Evolutionary conservation across 139 green algal species (phyloP).

Genomic region (Coccomyxa sp.): DNA sequence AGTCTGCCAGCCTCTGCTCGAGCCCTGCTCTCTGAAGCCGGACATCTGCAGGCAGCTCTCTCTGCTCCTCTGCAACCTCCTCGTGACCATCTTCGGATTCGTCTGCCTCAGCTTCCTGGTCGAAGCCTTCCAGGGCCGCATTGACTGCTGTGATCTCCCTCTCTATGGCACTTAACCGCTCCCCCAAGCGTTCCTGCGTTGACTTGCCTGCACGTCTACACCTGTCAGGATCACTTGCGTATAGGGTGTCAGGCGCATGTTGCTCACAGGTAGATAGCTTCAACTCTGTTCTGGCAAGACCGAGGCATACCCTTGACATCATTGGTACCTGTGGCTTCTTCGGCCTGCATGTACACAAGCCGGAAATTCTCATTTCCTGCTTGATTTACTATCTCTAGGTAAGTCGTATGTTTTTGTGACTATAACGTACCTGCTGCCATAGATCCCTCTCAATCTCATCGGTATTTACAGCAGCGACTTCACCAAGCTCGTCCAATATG

Average conservation of each 20-base stretch:
- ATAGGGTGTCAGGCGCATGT: no score
- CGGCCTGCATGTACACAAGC: not conserved
- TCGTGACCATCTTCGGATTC: not conserved
- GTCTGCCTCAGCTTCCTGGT: conserved; percentile 2
- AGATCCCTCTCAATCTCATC: not conserved
- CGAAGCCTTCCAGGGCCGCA: conserved; percentile 18
- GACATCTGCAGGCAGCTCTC: not conserved
- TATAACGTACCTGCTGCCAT: not conserved
- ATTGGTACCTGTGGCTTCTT: not conserved
- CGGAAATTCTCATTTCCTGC: not conserved
- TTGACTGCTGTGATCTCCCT: conserved; percentile 32
- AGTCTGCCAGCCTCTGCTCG: conserved; percentile 27
- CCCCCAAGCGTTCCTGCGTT: no score
- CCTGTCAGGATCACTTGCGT: no score
- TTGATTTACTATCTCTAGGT: not conserved
- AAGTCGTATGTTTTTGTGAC: not conserved
- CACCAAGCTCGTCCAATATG: not conserved
- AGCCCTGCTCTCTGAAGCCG: conserved; percentile 36
- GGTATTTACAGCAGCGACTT: not conserved
- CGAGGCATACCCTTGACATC: not conserved
- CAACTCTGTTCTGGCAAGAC: no score
- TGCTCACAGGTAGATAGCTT: no score
- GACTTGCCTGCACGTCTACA: no score
- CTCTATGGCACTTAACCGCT: no score
- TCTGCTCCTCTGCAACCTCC: not conserved